Conservation (phyloP, 805 yeast genomes). For the Starmerella davenportii region DNA sequence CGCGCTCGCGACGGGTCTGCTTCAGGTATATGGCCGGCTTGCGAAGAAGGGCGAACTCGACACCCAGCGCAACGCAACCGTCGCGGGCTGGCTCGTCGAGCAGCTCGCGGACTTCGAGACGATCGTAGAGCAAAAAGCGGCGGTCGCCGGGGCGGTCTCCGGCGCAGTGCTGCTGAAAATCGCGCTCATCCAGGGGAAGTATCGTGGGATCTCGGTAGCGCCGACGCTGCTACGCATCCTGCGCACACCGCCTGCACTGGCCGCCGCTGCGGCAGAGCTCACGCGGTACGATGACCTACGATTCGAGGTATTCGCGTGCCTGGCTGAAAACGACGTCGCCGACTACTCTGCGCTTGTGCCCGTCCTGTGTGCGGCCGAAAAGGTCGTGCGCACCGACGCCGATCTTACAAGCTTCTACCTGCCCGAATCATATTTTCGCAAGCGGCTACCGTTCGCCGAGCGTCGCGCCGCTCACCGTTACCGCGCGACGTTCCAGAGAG, state of each 20-base stretch:
- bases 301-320: conserved; percentile 16
- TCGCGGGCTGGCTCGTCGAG: conserved; percentile 25
- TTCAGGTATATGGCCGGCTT: conserved; percentile 33
- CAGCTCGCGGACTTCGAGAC: conserved; percentile 11
- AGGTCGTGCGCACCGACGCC: conserved; percentile 5
- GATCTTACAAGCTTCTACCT: conserved; percentile 6
- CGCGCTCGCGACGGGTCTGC: conserved; percentile 24
- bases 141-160: conserved; percentile 15
- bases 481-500: conserved; percentile 39
- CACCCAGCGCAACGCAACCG: conserved; percentile 40
- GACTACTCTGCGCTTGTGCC: conserved; percentile 3
- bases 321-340: neutral
- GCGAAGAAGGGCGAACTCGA: conserved; percentile 28
- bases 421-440: conserved; percentile 1
- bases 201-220: conserved; percentile 33
- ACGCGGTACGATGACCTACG: conserved; percentile 58
- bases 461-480: conserved; percentile 8
- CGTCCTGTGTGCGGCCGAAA: conserved; percentile 8
- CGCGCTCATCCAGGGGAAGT: conserved; percentile 36
- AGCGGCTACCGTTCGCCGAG: neutral
- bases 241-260: no score
- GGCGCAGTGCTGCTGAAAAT: conserved; percentile 33
- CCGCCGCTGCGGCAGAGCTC: conserved; percentile 1
- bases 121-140: neutral
- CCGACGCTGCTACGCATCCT: neutral